Percentiles rank a stretch among this genome's conserved stretches.
Conservation (phyloP, 495 filamentous ascomycete genomes). For the Penicillium maclennaniae region DNA sequence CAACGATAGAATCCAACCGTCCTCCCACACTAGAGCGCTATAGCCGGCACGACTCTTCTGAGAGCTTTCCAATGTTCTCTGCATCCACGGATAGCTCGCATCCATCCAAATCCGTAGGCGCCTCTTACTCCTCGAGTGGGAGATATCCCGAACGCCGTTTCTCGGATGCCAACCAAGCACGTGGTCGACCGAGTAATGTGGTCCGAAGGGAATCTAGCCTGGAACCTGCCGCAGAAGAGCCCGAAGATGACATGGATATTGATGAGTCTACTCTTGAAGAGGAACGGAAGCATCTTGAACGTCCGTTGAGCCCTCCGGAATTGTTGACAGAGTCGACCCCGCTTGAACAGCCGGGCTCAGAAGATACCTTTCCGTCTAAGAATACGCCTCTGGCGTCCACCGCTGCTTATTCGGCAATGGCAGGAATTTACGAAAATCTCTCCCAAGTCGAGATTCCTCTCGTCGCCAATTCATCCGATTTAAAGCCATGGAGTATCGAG, state of each 20-base stretch:
- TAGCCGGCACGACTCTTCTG: constrained; percentile 67
- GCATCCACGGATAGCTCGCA: constrained; percentile 62
- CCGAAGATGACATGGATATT: constrained; percentile 19
- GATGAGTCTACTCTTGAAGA: constrained; percentile 22
- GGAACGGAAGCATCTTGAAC: constrained; percentile 33
- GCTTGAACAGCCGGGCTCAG: constrained; percentile 13
- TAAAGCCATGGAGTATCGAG: constrained; percentile 49
- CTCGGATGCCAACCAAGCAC: constrained; percentile 13
- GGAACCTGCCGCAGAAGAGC: constrained; percentile 23
- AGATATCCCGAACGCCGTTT: constrained; percentile 13
- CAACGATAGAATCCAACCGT: constrained; percentile 29
- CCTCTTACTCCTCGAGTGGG: constrained; percentile 38
- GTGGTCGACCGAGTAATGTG: constrained; percentile 4
- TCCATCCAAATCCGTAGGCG: constrained; percentile 40
- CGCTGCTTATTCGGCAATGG: constrained; percentile 7
- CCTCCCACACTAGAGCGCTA: constrained; percentile 40
- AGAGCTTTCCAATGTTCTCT: constrained; percentile 83
- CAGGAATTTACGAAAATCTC: constrained; percentile 20
- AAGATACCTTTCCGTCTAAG: constrained; percentile 5
- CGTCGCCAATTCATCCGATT: constrained; percentile 24
- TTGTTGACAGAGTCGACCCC: constrained; percentile 38
- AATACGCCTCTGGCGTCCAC: background rate
- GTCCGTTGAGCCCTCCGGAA: constrained; percentile 40
- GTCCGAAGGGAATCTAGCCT: constrained; percentile 24
- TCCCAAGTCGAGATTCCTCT: constrained; percentile 31